Evolutionary conservation across 257 asterid species (phyloP), one percentile per base, ranked within the genome.

Genomic region (Phtheirospermum japonicum): DNA sequence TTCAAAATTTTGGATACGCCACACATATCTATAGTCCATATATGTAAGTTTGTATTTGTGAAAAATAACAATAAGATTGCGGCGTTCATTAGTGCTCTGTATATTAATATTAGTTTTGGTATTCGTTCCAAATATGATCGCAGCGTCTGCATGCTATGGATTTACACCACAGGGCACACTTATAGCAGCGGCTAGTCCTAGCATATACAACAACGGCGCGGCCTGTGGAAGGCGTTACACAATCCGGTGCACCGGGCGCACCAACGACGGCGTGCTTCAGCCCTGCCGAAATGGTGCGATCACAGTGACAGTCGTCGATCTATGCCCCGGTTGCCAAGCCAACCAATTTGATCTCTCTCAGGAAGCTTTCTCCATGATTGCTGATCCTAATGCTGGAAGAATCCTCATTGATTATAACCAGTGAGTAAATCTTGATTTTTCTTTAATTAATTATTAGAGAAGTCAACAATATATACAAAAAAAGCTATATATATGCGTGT

Each of bases 81-180:
- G n/a, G n/a, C n/a, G n/a, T n/a, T n/a, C n/a, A n/a, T n/a, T n/a
- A n/a, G n/a, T n/a, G n/a, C n/a, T n/a, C n/a, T n/a, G n/a, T n/a
- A n/a, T n/a, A n/a, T n/a, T n/a, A n/a, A n/a, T n/a, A n/a, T n/a
- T n/a, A n/a, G n/a, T n/a, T n/a, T n/a, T n/a, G n/a, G n/a, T n/a
- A n/a, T n/a, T n/a, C 4, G 7, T 49, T 3, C 4, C 14, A n/a
- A 4, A 11, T 42, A 13, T 13, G 16, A 10, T 5, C 69, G 58
- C 73, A 81, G 91, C 91, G 6, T 81, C 88, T 4, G 57, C 83
- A 9, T 84, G 91, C 68, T 71, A 70, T 58, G 88, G 85, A 4
- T 50, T 0, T 19, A 40, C 59, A 26, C 62, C 68, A 32, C 72
- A 59, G 2, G 84, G 85, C 0, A 51, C 65, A 8, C 6, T 79